These are phyloP conservation scores for Periglandula ipomoeae DNA, from an alignment of 2,329 filamentous ascomycete genomes.

Conservation along the genomic window DNA sequence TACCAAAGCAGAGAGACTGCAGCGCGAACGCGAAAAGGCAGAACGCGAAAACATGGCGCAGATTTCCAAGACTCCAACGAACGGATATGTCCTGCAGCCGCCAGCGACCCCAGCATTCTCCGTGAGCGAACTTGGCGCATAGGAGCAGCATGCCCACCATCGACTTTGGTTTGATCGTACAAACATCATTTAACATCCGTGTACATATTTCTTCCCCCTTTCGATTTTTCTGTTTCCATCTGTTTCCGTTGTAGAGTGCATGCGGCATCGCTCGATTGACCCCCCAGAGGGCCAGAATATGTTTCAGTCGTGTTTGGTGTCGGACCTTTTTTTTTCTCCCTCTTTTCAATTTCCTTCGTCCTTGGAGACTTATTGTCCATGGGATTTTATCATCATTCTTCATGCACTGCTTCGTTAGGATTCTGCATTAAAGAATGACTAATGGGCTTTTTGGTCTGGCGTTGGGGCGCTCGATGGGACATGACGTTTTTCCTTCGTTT, in stretches of 20 bases:
- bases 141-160: conserved; percentile 1
- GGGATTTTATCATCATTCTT: neutral
- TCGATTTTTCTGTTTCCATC: neutral
- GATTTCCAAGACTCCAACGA: conserved; percentile 27
- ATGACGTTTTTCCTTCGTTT: too few species aligned
- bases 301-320: too few species aligned
- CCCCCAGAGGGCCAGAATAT: too few species aligned
- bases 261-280: neutral
- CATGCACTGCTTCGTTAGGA: neutral
- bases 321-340: neutral
- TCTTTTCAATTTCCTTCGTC: neutral
- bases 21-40: conserved; percentile 72
- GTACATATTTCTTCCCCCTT: neutral
- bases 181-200: neutral
- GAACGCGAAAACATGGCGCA: conserved; percentile 52
- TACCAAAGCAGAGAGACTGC: conserved; percentile 76
- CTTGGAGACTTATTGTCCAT: neutral
- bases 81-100: conserved; percentile 28
- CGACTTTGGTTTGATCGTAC: neutral
- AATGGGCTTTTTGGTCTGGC: neutral
- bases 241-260: neutral
- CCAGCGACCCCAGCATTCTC: conserved; percentile 27
- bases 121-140: conserved; percentile 27
- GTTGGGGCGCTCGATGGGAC: neutral
- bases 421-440: too few species aligned